A percentile compares a stretch with the other conserved stretches of the same genome.
phyloP scores from a whole-genome alignment of 768 basidiomycete genomes.

The Vararia minispora region DNA sequence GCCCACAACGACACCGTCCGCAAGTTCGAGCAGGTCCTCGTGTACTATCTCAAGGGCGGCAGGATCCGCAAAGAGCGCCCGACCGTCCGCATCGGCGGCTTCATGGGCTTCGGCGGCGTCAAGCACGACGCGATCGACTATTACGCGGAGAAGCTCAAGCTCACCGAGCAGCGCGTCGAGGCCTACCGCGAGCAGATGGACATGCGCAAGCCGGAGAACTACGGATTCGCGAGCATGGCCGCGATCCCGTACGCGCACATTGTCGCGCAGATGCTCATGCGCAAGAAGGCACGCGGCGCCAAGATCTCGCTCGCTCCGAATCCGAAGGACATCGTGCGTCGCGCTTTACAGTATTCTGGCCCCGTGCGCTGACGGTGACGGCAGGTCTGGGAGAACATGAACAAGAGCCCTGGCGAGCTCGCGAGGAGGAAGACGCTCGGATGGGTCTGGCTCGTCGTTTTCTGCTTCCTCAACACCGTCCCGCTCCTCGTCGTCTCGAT shows the following conservation, averaged over 20 bases:
- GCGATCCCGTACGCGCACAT: constrained; percentile 82
- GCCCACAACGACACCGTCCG: constrained; percentile 92
- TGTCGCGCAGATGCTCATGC: constrained; percentile 58
- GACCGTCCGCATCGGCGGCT: constrained; percentile 66
- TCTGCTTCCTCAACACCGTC: constrained; percentile 93
- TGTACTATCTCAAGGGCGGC: constrained; percentile 81
- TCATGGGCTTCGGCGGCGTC: constrained; percentile 70
- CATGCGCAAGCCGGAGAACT: constrained; percentile 72
- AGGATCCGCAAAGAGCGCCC: constrained; percentile 74
- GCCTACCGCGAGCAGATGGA: constrained; percentile 64
- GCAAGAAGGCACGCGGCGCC: constrained; percentile 66
- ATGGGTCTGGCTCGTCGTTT: constrained; percentile 61
- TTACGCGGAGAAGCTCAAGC: constrained; percentile 57
- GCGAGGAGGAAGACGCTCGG: constrained; percentile 61
- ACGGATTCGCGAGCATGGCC: constrained; percentile 88
- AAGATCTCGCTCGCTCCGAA: constrained; percentile 70
- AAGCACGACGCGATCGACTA: constrained; percentile 91
- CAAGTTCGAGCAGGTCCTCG: constrained; percentile 81
- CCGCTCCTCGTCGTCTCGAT: constrained; percentile 86
- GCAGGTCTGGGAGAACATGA: constrained; percentile 89
- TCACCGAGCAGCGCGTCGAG: constrained; percentile 66
- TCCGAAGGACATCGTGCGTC: constrained; percentile 74
- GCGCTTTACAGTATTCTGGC: constrained; percentile 1
- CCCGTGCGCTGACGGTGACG: constrained; percentile 1
- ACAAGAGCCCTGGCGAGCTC: constrained; percentile 54